Evolutionary conservation across 805 yeast genomes (phyloP).

Genomic region (Osmozyma mogii): DNA sequence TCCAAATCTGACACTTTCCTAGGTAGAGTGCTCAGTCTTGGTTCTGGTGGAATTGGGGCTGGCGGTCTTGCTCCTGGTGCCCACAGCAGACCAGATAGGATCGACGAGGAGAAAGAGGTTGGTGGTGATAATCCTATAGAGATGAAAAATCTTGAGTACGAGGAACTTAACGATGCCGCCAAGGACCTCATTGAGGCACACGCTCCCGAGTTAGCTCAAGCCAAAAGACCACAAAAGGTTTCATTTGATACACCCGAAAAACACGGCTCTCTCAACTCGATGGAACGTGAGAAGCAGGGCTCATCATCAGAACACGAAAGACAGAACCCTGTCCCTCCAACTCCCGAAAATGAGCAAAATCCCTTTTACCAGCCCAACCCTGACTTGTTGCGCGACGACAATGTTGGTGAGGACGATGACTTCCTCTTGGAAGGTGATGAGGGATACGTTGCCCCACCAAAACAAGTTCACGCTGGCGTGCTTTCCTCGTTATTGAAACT

Average conservation of each 20-base stretch:
- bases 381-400: slow-evolving; percentile 30
- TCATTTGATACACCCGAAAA: background rate
- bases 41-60: slow-evolving; percentile 18
- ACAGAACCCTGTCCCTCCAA: background rate
- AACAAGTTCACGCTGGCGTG: slow-evolving; percentile 76
- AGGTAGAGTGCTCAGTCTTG: slow-evolving; percentile 25
- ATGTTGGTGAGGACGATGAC: slow-evolving; percentile 21
- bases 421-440: slow-evolving; percentile 24
- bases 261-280: too few species aligned
- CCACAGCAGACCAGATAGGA: slow-evolving; percentile 7
- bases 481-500: slow-evolving; percentile 67
- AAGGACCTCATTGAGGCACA: slow-evolving; percentile 45
- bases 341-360: background rate
- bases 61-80: slow-evolving; percentile 40
- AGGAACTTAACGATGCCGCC: slow-evolving; percentile 44
- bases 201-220: slow-evolving; percentile 30
- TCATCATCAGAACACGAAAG: slow-evolving; percentile 2
- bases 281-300: too few species aligned
- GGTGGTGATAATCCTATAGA: slow-evolving; percentile 32
- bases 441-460: slow-evolving; percentile 45
- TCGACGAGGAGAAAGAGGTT: slow-evolving; percentile 17
- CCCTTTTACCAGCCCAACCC: slow-evolving; percentile 36
- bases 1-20: slow-evolving; percentile 31
- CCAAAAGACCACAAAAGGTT: too few species aligned
- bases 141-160: slow-evolving; percentile 35